These are phyloP conservation scores for Furcasterigmium sp. DNA, from an alignment of 2,329 filamentous ascomycete species.

Conservation along the genomic window DNA sequence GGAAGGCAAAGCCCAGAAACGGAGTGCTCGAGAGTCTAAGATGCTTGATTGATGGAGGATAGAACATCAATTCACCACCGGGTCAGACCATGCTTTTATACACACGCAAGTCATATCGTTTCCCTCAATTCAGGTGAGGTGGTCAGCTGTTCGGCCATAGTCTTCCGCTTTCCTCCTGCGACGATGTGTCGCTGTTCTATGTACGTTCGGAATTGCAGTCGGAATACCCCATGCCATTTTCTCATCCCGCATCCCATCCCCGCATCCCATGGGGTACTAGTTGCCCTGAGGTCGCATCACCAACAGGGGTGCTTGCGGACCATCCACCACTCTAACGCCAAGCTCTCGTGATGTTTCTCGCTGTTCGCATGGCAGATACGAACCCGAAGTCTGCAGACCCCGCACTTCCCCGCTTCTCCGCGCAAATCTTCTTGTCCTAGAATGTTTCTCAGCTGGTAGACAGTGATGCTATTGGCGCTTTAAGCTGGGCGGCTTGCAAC, in stretches of 20 bases:
- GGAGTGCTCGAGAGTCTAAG: background rate
- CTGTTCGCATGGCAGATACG: background rate
- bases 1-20: no score
- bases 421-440: no score
- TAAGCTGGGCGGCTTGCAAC: no score
- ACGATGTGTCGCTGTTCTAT: background rate
- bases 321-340: background rate
- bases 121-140: background rate
- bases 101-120: background rate
- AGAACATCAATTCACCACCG: background rate
- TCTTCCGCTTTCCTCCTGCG: background rate
- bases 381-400: background rate
- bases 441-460: no score
- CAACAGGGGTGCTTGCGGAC: background rate
- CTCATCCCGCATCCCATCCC: no score
- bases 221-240: background rate
- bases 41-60: background rate
- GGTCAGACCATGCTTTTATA: background rate
- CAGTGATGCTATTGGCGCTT: no score
- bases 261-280: no score
- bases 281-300: background rate
- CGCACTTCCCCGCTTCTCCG: background rate
- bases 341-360: background rate
- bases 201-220: background rate
- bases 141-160: background rate